Conservation (phyloP, 169 alveolate species). For the Plasmodium vivax region DNA sequence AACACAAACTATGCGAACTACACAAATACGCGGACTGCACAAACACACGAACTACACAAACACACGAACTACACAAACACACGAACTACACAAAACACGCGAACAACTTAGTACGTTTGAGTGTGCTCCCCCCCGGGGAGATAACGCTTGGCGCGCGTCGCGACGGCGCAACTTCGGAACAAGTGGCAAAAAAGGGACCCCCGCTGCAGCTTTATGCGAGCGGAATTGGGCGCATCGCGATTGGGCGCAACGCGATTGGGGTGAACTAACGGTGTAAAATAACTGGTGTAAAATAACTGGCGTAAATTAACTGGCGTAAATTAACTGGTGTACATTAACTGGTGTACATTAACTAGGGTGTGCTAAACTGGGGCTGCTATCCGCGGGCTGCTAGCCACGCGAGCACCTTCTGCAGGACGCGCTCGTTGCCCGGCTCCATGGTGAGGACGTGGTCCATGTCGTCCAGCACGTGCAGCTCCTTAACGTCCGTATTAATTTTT, state of each 20-base stretch:
- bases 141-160: neutral
- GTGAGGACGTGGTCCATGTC: constrained; percentile 59
- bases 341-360: neutral
- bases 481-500: neutral
- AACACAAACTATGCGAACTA: too few relatives aligned
- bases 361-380: neutral
- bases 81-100: neutral
- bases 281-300: too few relatives aligned
- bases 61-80: too few relatives aligned
- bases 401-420: constrained; percentile 4
- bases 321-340: too few relatives aligned
- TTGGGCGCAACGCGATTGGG: neutral
- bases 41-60: too few relatives aligned
- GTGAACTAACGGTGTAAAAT: too few relatives aligned
- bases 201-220: neutral
- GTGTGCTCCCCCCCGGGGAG: neutral
- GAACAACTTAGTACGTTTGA: neutral
- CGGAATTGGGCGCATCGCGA: neutral
- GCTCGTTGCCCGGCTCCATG: constrained; percentile 57
- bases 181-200: neutral
- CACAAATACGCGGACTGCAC: too few relatives aligned
- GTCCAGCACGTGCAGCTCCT: constrained; percentile 19
- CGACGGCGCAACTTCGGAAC: neutral
- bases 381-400: neutral
- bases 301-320: too few relatives aligned